Percentiles rank a stretch among this genome's conserved stretches.
Conservation (phyloP, 2,329 filamentous ascomycete genomes). For the Diaporthe sp. region DNA sequence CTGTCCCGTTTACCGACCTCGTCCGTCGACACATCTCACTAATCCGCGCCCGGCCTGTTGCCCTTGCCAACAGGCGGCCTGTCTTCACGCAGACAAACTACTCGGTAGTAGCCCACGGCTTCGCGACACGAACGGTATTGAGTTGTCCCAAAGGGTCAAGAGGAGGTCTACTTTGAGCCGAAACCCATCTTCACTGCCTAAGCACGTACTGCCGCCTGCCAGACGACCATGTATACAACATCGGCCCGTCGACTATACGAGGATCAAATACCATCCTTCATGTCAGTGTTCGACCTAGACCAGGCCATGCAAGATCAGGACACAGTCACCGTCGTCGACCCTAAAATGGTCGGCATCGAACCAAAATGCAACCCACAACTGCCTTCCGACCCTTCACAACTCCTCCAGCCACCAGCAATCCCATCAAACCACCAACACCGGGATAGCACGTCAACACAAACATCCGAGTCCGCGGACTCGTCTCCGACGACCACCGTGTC, state of each 20-base stretch:
- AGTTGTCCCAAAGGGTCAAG: not conserved
- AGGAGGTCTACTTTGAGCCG: conserved; percentile 20
- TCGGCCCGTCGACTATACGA: conserved; percentile 72
- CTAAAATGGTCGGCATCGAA: conserved; percentile 64
- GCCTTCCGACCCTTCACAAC: conserved; percentile 48
- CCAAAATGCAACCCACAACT: conserved; percentile 52
- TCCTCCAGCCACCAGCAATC: conserved; percentile 53
- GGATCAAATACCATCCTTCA: conserved; percentile 81
- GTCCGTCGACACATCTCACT: conserved; percentile 10
- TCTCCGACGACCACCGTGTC: conserved; percentile 95
- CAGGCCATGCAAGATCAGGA: conserved; percentile 63
- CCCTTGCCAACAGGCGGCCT: conserved; percentile 19
- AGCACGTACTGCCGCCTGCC: conserved; percentile 17
- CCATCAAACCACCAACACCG: conserved; percentile 76
- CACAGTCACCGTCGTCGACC: conserved; percentile 66
- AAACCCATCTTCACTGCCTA: conserved; percentile 29
- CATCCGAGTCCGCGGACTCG: conserved; percentile 88
- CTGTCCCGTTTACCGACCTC: conserved; percentile 55
- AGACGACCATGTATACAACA: conserved; percentile 70
- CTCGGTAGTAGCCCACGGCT: conserved; percentile 6
- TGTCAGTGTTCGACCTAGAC: conserved; percentile 80
- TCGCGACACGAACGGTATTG: conserved; percentile 30
- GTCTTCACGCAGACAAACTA: conserved; percentile 6
- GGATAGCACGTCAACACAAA: conserved; percentile 82
- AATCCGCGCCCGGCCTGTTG: conserved; percentile 26